Percentiles rank a stretch among this genome's conserved stretches.
phyloP scores from a whole-genome alignment of 2,329 filamentous ascomycete species.

The Rhinocladiella mackenziei region DNA sequence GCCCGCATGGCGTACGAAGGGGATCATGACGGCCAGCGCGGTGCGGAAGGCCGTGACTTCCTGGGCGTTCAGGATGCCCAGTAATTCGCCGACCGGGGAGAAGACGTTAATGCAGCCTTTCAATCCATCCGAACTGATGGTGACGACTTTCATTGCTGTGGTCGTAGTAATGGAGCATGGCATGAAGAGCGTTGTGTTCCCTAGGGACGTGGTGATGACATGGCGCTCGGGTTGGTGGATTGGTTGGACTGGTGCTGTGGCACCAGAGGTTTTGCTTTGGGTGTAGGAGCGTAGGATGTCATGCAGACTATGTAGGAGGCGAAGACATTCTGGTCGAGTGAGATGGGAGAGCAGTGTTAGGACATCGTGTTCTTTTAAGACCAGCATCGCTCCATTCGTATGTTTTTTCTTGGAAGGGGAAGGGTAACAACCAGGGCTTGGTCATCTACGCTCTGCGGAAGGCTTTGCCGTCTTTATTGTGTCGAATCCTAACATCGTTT shows the following conservation, averaged over 20 bases:
- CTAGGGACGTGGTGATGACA: constrained; percentile 38
- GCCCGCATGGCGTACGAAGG: constrained; percentile 15
- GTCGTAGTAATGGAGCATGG: constrained; percentile 61
- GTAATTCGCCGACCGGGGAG: constrained; percentile 56
- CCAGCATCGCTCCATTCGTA: constrained; percentile 16
- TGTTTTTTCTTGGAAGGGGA: too few species aligned
- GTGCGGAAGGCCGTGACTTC: constrained; percentile 78
- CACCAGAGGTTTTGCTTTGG: constrained; percentile 32
- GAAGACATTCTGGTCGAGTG: constrained; percentile 31
- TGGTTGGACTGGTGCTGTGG: constrained; percentile 12
- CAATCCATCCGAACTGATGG: constrained; percentile 52
- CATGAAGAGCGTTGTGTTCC: constrained; percentile 66
- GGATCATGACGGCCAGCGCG: constrained; percentile 64
- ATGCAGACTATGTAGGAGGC: constrained; percentile 38
- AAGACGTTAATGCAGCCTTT: constrained; percentile 69
- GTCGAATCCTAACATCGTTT: too few species aligned
- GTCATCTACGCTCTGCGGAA: too few species aligned
- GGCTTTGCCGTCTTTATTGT: too few species aligned
- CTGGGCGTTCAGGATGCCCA: constrained; percentile 67
- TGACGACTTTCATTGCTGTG: constrained; percentile 70
- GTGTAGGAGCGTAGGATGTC: constrained; percentile 36
- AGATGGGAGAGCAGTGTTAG: constrained; percentile 14
- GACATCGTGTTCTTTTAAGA: constrained; percentile 21
- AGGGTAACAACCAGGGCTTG: too few species aligned
- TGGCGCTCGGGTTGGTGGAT: constrained; percentile 45